Percentiles rank a stretch among this genome's conserved stretches.
Conservation (phyloP, 2,329 filamentous ascomycete genomes). For the Aspergillus sp. region DNA sequence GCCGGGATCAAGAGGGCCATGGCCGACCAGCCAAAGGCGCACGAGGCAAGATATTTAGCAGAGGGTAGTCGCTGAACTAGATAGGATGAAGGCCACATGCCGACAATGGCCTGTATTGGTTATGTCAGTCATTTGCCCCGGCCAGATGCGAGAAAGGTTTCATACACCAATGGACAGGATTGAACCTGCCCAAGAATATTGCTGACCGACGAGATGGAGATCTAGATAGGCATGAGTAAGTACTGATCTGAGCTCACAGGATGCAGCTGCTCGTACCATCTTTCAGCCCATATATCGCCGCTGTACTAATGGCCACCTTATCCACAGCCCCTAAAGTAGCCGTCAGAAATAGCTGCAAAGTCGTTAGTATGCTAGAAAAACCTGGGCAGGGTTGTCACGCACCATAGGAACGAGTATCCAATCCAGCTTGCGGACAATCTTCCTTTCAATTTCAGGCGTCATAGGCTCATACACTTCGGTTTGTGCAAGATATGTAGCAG, state of each 20-base stretch:
- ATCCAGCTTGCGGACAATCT: slow-evolving; percentile 54
- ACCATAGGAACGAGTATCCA: slow-evolving; percentile 56
- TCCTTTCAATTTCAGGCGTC: slow-evolving; percentile 23
- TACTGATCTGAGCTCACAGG: no score
- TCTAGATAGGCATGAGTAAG: slow-evolving; percentile 30
- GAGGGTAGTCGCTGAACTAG: slow-evolving; percentile 50
- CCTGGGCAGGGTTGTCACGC: slow-evolving; percentile 28
- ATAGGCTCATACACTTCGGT: slow-evolving; percentile 17
- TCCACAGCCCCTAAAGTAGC: slow-evolving; percentile 29
- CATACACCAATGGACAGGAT: slow-evolving; percentile 25
- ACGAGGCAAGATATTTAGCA: slow-evolving; percentile 53
- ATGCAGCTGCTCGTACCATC: not conserved
- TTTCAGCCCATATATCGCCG: slow-evolving; percentile 54
- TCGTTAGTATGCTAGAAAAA: not conserved
- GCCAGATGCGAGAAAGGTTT: slow-evolving; percentile 10
- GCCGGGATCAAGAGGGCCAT: slow-evolving; percentile 47
- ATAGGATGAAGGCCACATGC: slow-evolving; percentile 42
- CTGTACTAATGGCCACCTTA: slow-evolving; percentile 34
- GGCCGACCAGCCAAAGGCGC: slow-evolving; percentile 54
- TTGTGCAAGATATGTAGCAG: slow-evolving; percentile 25
- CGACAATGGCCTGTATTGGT: slow-evolving; percentile 43
- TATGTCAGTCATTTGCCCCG: not conserved
- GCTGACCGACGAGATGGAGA: slow-evolving; percentile 48
- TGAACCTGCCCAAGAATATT: slow-evolving; percentile 51
- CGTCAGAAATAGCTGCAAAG: slow-evolving; percentile 23